Evolutionary conservation across 2,329 filamentous ascomycete genomes (phyloP).

Genomic region (Alternaria gansuensis): DNA sequence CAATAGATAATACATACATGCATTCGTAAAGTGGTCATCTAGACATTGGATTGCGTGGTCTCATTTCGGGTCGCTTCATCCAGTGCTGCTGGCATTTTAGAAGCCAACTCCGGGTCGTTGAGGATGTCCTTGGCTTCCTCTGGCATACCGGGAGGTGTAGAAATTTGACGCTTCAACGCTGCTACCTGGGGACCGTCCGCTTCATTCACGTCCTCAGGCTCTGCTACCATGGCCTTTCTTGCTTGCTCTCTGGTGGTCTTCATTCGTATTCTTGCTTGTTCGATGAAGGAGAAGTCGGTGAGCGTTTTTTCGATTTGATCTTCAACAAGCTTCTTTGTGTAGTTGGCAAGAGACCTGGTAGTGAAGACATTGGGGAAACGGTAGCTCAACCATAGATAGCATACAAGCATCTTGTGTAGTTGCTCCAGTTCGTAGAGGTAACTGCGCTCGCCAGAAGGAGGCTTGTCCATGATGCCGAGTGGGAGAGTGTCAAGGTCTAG

Average conservation of each 20-base stretch:
- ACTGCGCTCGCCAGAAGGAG: slow-evolving; percentile 55
- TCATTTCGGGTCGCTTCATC: slow-evolving; percentile 19
- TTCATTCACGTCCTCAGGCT: slow-evolving; percentile 3
- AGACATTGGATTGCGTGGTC: background rate
- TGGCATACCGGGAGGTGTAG: slow-evolving; percentile 22
- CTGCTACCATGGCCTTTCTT: slow-evolving; percentile 13
- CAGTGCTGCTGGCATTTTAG: background rate
- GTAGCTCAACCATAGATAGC: slow-evolving; percentile 94
- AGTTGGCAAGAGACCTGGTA: slow-evolving; percentile 76
- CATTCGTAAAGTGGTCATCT: background rate
- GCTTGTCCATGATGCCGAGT: slow-evolving; percentile 74
- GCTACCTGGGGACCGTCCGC: slow-evolving; percentile 6
- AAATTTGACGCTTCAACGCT: slow-evolving; percentile 1
- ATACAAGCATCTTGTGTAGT: slow-evolving; percentile 81
- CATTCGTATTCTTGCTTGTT: slow-evolving; percentile 19
- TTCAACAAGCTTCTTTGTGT: slow-evolving; percentile 81
- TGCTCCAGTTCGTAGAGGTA: slow-evolving; percentile 76
- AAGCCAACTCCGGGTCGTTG: slow-evolving; percentile 24
- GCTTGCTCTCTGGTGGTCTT: slow-evolving; percentile 17
- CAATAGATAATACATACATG: slow-evolving; percentile 4
- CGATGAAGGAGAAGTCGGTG: slow-evolving; percentile 62
- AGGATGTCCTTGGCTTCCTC: slow-evolving; percentile 28
- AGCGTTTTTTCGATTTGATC: slow-evolving; percentile 73
- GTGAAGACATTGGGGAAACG: slow-evolving; percentile 83
- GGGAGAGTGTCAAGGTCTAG: slow-evolving; percentile 75